A percentile compares a stretch with the other conserved stretches of the same genome.
phyloP scores from a whole-genome alignment of 768 basidiomycete species.

The Candolleomyces eurysporus region DNA sequence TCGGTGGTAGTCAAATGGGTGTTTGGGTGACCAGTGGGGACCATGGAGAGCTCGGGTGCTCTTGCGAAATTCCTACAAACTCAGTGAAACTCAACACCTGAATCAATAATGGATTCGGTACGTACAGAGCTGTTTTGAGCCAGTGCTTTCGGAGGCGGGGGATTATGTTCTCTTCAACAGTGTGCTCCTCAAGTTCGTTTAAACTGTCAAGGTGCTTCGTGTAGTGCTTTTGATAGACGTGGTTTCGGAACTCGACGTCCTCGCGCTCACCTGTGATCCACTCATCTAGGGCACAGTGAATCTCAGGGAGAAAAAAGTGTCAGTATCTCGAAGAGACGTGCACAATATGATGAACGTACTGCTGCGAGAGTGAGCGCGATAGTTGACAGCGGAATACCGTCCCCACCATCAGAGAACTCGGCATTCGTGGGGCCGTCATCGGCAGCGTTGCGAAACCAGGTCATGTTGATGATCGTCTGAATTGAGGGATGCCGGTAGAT shows the following conservation, averaged over 20 bases:
- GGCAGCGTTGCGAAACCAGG: background rate
- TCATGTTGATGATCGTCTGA: background rate
- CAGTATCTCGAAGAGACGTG: background rate
- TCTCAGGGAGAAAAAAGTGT: background rate
- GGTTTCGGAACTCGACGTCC: background rate
- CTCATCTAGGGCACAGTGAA: background rate
- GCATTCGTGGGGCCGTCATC: background rate
- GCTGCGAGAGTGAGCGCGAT: background rate
- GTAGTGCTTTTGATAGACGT: background rate
- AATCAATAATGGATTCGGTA: background rate
- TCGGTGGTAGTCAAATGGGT: too few relatives aligned
- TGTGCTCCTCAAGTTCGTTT: background rate
- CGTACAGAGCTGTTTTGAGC: conserved; percentile 16
- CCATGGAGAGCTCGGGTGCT: too few relatives aligned
- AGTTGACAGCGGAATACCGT: background rate
- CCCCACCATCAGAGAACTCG: background rate
- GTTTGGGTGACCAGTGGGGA: too few relatives aligned
- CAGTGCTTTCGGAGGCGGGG: conserved; percentile 4
- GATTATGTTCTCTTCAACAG: background rate
- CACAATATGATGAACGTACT: background rate
- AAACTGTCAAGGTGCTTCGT: background rate
- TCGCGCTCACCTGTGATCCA: background rate
- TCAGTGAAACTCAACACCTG: too few relatives aligned
- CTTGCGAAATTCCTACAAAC: too few relatives aligned
- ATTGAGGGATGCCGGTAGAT: background rate